Percentiles rank a stretch among this genome's conserved stretches.
Evolutionary conservation across 495 filamentous ascomycete genomes (phyloP).

Genomic region (Aspergillus ellipticus): DNA sequence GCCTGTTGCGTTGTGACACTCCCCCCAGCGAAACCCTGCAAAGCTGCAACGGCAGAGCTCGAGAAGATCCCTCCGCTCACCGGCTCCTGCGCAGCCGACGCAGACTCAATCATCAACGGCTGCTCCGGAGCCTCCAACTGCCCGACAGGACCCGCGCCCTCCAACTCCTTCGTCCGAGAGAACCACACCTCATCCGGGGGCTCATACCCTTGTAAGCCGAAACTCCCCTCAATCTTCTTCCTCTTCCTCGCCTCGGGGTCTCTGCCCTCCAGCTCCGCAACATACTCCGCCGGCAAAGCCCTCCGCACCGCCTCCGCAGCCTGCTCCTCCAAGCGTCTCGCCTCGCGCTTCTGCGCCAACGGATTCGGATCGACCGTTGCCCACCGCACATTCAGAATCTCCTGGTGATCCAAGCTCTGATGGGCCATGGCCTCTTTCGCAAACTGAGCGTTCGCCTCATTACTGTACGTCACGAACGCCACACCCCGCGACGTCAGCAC

Average conservation of each 20-base stretch:
- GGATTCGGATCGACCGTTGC: conserved; percentile 96
- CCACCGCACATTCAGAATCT: conserved; percentile 96
- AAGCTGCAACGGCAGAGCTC: conserved; percentile 68
- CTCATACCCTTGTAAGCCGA: conserved; percentile 88
- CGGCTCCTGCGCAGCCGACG: conserved; percentile 12
- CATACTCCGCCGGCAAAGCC: conserved; percentile 86
- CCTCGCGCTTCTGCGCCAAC: conserved; percentile 89
- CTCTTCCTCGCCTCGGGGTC: conserved; percentile 82
- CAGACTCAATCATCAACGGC: conserved; percentile 42
- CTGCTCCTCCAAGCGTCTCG: conserved; percentile 86
- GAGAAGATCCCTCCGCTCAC: conserved; percentile 69
- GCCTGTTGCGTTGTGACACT: conserved; percentile 34
- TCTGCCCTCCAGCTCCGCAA: conserved; percentile 89
- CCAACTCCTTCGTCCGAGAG: conserved; percentile 55
- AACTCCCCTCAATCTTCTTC: conserved; percentile 84
- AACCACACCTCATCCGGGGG: conserved; percentile 94
- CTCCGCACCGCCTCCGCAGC: conserved; percentile 92
- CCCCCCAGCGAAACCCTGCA: conserved; percentile 51
- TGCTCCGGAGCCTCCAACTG: conserved; percentile 45
- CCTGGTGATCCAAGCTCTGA: conserved; percentile 79
- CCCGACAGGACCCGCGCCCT: conserved; percentile 32
- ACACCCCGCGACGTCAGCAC: conserved; percentile 91
- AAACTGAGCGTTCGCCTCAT: conserved; percentile 84
- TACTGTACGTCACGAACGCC: conserved; percentile 84
- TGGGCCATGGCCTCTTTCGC: conserved; percentile 90